These are phyloP conservation scores for Solanum chmielewskii DNA, from an alignment of 257 asterid species.

Conservation along the genomic window DNA sequence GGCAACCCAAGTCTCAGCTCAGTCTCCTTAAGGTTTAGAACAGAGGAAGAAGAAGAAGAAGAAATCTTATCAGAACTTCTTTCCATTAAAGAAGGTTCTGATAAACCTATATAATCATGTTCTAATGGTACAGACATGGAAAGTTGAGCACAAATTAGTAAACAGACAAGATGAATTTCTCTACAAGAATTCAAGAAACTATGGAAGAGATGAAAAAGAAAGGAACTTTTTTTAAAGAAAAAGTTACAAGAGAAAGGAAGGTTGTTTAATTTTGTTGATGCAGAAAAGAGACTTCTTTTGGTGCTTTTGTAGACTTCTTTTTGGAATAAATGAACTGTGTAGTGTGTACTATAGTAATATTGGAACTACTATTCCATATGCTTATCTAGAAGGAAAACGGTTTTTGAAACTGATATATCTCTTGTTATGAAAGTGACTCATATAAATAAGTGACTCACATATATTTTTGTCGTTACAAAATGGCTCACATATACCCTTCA, in stretches of 20 bases:
- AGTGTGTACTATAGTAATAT: background rate
- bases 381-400: background rate
- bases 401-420: too few relatives aligned
- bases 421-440: too few relatives aligned
- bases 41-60: conserved; percentile 16
- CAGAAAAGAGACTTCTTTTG: conserved; percentile 25
- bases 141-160: background rate
- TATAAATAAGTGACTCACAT: too few relatives aligned
- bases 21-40: conserved; percentile 46
- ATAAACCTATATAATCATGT: conserved; percentile 57
- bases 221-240: background rate
- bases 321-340: background rate
- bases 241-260: background rate
- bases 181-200: background rate
- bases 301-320: conserved; percentile 34
- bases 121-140: conserved; percentile 50
- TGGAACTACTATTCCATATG: background rate
- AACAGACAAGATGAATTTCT: background rate
- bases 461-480: accelerated
- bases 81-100: conserved; percentile 36
- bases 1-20: conserved; percentile 87
- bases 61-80: conserved; percentile 24
- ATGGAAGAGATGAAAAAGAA: background rate
- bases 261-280: conserved; percentile 6
- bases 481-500: accelerated